These are phyloP conservation scores for Arctostaphylos glauca DNA, from an alignment of 148 eudicot species.

Conservation along the genomic window DNA sequence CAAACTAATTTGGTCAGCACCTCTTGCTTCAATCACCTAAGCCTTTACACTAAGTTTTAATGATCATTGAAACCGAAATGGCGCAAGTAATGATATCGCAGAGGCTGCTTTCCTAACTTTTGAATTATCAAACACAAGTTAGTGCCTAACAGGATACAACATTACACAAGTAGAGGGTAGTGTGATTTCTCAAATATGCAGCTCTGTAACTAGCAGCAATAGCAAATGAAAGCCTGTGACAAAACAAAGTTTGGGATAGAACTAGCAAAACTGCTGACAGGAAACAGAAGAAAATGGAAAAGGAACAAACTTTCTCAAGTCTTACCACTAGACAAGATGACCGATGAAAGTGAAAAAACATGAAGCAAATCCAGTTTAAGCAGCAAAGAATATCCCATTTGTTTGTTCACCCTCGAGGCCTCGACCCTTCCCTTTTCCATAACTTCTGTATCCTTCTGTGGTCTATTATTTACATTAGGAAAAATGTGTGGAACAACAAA, in stretches of 20 bases:
- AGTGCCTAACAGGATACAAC: background rate
- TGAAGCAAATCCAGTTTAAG: slow-evolving; percentile 5
- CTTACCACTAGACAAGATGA: slow-evolving; percentile 8
- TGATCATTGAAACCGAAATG: background rate
- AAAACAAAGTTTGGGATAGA: slow-evolving; percentile 17
- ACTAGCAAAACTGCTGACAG: slow-evolving; percentile 28
- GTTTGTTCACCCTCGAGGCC: background rate
- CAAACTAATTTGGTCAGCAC: too few relatives aligned
- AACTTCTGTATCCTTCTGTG: slow-evolving; percentile 24
- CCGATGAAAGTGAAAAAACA: slow-evolving; percentile 1
- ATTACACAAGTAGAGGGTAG: slow-evolving; percentile 7
- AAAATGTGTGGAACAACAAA: slow-evolving; percentile 12
- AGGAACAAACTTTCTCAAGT: slow-evolving; percentile 12
- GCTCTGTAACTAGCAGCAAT: slow-evolving; percentile 11
- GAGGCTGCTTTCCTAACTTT: background rate
- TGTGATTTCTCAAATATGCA: background rate
- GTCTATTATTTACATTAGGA: slow-evolving; percentile 26
- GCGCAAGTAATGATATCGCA: background rate
- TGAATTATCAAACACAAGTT: background rate
- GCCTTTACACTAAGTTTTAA: background rate
- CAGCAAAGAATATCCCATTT: slow-evolving; percentile 8
- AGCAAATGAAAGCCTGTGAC: slow-evolving; percentile 13
- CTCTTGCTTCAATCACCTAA: background rate
- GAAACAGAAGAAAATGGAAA: slow-evolving; percentile 22
- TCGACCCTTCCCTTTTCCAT: slow-evolving; percentile 13